Evolutionary conservation across 192 early-diverging fungal species (phyloP).

Genomic region (Dimargaris cristalligena): DNA sequence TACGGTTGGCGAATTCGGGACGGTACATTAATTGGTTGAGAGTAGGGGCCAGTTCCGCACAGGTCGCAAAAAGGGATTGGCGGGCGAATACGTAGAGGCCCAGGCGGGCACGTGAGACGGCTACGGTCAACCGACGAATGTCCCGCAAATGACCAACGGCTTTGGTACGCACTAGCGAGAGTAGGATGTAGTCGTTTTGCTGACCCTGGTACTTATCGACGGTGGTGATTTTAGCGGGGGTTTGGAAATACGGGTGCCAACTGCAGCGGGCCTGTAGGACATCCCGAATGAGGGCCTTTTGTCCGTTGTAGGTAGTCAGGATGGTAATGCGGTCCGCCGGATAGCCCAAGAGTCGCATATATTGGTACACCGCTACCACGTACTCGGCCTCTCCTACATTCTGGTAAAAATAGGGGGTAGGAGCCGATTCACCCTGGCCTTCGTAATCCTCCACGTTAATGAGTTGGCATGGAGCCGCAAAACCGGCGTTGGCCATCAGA

Average conservation of each 20-base stretch:
- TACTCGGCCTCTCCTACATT: slow-evolving; percentile 98
- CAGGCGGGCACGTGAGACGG: slow-evolving; percentile 80
- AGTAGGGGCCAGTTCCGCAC: slow-evolving; percentile 60
- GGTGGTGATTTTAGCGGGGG: slow-evolving; percentile 64
- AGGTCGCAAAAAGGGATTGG: slow-evolving; percentile 51
- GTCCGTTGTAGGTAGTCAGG: slow-evolving; percentile 95
- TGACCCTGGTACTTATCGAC: slow-evolving; percentile 97
- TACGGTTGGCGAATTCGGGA: slow-evolving; percentile 38
- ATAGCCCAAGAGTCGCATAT: slow-evolving; percentile 90
- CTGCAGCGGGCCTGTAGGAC: slow-evolving; percentile 69
- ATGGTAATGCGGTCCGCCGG: slow-evolving; percentile 78
- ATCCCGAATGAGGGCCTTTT: slow-evolving; percentile 80
- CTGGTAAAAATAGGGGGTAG: slow-evolving; percentile 76
- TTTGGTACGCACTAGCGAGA: slow-evolving; percentile 85
- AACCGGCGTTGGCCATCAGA: slow-evolving; percentile 63
- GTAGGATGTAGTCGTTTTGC: slow-evolving; percentile 81
- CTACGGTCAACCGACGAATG: slow-evolving; percentile 80
- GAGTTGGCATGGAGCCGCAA: slow-evolving; percentile 74
- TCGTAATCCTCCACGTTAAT: slow-evolving; percentile 67
- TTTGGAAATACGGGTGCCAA: slow-evolving; percentile 64
- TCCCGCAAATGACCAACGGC: slow-evolving; percentile 85
- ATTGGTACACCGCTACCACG: slow-evolving; percentile 85
- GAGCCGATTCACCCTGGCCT: slow-evolving; percentile 70
- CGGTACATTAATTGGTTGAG: slow-evolving; percentile 41
- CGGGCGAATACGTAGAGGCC: slow-evolving; percentile 89